A percentile compares a stretch with the other conserved stretches of the same genome.
Evolutionary conservation across 108 stramenopile species (phyloP).

Genomic region (Schizochytrium sp.): DNA sequence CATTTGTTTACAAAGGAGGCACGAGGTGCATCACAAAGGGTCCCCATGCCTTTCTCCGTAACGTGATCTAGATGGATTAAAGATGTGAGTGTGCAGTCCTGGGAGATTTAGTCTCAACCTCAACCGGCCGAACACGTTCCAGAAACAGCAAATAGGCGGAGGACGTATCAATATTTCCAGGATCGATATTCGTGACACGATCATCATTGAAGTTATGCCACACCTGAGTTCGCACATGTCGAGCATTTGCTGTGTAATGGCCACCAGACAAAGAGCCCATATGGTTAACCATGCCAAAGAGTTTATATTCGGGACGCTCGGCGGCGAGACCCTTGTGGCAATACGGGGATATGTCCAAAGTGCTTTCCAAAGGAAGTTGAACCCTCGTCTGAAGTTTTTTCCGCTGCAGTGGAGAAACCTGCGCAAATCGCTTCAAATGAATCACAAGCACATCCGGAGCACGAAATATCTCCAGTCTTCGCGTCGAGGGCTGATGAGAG

Average conservation of each 20-base stretch:
- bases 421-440: slow-evolving; percentile 66
- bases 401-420: slow-evolving; percentile 6
- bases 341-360: slow-evolving; percentile 38
- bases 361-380: slow-evolving; percentile 37
- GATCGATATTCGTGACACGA: slow-evolving; percentile 12
- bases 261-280: slow-evolving; percentile 62
- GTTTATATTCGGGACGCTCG: slow-evolving; percentile 20
- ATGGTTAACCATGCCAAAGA: slow-evolving; percentile 62
- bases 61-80: background rate
- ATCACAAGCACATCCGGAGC: slow-evolving; percentile 64
- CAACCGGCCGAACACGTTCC: slow-evolving; percentile 35
- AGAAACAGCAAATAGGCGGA: slow-evolving; percentile 49
- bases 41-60: no score
- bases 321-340: background rate
- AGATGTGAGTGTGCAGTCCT: background rate
- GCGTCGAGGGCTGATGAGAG: slow-evolving; percentile 14
- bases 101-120: background rate
- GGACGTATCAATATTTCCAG: slow-evolving; percentile 25
- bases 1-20: no score
- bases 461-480: background rate
- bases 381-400: slow-evolving; percentile 53
- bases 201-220: slow-evolving; percentile 66
- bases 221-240: background rate
- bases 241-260: slow-evolving; percentile 64
- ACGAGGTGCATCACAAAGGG: no score